Evolutionary conservation across 805 yeast genomes (phyloP).

Genomic region (Starmerella vitae): DNA sequence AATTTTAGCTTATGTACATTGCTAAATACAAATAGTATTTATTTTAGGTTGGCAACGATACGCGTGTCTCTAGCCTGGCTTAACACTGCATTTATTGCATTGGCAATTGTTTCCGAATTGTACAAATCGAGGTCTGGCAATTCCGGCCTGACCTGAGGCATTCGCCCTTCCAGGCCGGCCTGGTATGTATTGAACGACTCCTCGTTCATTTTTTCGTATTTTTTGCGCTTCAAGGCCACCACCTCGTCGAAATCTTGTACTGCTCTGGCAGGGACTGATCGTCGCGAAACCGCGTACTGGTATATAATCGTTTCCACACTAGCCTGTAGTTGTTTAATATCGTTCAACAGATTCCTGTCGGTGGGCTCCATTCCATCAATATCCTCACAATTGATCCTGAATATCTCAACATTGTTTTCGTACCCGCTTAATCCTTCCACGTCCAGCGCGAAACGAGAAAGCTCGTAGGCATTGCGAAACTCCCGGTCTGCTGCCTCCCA

Average conservation of each 20-base stretch:
- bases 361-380: conserved; percentile 18
- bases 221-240: conserved; percentile 1
- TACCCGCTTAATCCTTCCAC: conserved; percentile 39
- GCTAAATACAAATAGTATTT: too few species aligned
- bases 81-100: too few species aligned
- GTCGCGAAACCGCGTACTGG: conserved; percentile 8
- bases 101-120: too few species aligned
- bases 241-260: conserved; percentile 3
- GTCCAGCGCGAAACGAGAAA: conserved; percentile 40
- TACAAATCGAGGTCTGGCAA: too few species aligned
- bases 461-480: conserved; percentile 42
- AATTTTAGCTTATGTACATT: too few species aligned
- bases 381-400: conserved; percentile 19
- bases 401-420: conserved; percentile 11
- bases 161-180: too few species aligned
- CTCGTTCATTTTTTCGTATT: background rate
- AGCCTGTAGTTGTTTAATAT: conserved; percentile 2
- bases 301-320: conserved; percentile 9
- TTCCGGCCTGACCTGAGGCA: too few species aligned
- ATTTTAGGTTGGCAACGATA: too few species aligned
- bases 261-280: conserved; percentile 7
- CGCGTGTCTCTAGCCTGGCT: too few species aligned
- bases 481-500: conserved; percentile 23
- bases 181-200: background rate
- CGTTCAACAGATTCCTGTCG: conserved; percentile 10